A percentile compares a stretch with the other conserved stretches of the same genome.
These are phyloP conservation scores for Gastrolobium villosum DNA, from an alignment of 306 rosid genomes.

Conservation along the genomic window DNA sequence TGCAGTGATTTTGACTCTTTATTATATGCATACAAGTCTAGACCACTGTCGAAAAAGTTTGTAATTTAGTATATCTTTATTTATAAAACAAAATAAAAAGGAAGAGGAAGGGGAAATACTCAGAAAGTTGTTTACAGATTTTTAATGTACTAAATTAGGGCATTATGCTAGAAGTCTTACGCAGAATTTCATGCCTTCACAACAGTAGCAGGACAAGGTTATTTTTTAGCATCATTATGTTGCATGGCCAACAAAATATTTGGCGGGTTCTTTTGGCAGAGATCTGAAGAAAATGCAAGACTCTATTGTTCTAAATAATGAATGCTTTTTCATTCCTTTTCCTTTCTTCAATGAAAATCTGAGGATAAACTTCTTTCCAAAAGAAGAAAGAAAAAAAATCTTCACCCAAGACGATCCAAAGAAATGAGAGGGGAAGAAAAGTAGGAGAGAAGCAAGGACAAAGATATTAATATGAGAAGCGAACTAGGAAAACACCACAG, in stretches of 20 bases:
- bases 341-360: neutral
- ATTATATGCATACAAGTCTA: conserved; percentile 84
- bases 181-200: conserved; percentile 11
- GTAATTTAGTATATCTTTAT: conserved; percentile 40
- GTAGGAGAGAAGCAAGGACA: conserved; percentile 20
- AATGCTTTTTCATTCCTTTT: conserved; percentile 3
- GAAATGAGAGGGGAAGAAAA: neutral
- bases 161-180: conserved; percentile 25
- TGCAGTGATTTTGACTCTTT: conserved; percentile 75
- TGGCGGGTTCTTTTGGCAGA: conserved; percentile 25
- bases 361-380: neutral
- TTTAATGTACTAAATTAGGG: conserved; percentile 35
- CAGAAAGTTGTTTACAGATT: neutral
- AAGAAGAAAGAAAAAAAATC: neutral
- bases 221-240: conserved; percentile 9
- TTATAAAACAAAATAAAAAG: conserved; percentile 21
- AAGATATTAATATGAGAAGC: neutral
- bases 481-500: neutral
- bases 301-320: neutral
- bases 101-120: neutral
- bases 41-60: conserved; percentile 71
- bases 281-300: conserved; percentile 21
- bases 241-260: conserved; percentile 30
- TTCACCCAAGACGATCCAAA: conserved; percentile 8
- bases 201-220: conserved; percentile 24